Conservation (phyloP, 2,329 filamentous ascomycete genomes). For the Penicillium aurantiogriseum region DNA sequence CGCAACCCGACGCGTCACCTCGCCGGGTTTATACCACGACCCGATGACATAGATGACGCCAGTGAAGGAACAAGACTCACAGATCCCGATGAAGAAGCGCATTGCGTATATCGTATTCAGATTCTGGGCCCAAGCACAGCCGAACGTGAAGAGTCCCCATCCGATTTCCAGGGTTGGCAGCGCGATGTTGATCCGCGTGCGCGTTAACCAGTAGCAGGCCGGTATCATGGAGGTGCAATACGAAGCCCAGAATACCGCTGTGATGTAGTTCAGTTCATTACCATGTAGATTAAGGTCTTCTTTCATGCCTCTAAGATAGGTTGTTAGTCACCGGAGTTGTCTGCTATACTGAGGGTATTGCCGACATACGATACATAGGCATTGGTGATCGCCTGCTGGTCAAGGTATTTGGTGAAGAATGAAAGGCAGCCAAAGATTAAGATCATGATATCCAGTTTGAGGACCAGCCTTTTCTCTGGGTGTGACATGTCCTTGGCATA, state of each 20-base stretch:
- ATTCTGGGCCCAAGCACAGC: slow-evolving; percentile 20
- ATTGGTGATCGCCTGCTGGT: slow-evolving; percentile 48
- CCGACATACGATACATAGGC: slow-evolving; percentile 35
- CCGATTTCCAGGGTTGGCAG: slow-evolving; percentile 21
- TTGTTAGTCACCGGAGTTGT: neutral
- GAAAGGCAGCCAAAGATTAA: slow-evolving; percentile 44
- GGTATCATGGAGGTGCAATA: slow-evolving; percentile 46
- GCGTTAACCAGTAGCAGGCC: slow-evolving; percentile 40
- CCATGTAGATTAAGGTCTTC: slow-evolving; percentile 25
- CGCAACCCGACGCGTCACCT: slow-evolving; percentile 15
- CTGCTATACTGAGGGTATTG: neutral
- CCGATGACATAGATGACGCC: slow-evolving; percentile 25
- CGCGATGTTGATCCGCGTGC: slow-evolving; percentile 24
- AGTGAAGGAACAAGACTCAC: slow-evolving; percentile 31
- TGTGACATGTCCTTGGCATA: slow-evolving; percentile 17
- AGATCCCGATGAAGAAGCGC: neutral
- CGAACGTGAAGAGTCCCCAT: slow-evolving; percentile 27
- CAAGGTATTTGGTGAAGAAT: slow-evolving; percentile 49
- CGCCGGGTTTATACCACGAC: slow-evolving; percentile 18
- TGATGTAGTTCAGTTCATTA: slow-evolving; percentile 32
- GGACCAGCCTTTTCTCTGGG: slow-evolving; percentile 45
- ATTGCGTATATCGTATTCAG: neutral
- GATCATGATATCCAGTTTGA: slow-evolving; percentile 52
- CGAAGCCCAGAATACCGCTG: slow-evolving; percentile 34
- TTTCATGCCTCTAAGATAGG: slow-evolving; percentile 21